Evolutionary conservation across 192 early-diverging fungal species (phyloP).

Genomic region (Martensiomyces pterosporus): DNA sequence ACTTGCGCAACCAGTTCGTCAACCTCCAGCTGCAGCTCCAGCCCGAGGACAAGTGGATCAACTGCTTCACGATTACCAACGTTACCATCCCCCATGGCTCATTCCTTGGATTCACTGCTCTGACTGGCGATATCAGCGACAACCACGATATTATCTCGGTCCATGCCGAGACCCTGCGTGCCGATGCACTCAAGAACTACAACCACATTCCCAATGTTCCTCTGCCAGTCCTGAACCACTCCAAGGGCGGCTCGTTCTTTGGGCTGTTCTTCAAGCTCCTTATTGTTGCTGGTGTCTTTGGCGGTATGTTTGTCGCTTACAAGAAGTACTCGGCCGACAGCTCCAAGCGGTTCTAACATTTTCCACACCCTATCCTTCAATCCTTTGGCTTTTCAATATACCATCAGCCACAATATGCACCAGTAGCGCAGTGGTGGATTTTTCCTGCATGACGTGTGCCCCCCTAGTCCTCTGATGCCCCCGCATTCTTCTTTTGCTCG

Average conservation of each 20-base stretch:
- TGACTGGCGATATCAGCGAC: conserved; percentile 88
- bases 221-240: conserved; percentile 1
- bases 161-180: conserved; percentile 35
- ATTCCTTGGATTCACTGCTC: conserved; percentile 89
- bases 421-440: too few relatives aligned
- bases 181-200: conserved; percentile 45
- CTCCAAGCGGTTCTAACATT: conserved; percentile 41
- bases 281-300: conserved; percentile 34
- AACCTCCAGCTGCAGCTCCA: conserved; percentile 53
- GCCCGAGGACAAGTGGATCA: conserved; percentile 64
- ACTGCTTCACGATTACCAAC: conserved; percentile 79
- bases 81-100: conserved; percentile 70
- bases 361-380: background rate
- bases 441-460: too few relatives aligned
- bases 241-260: conserved; percentile 13
- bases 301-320: conserved; percentile 44
- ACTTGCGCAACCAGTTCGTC: conserved; percentile 59
- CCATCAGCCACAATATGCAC: too few relatives aligned
- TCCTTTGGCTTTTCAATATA: background rate
- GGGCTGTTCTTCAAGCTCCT: conserved; percentile 41
- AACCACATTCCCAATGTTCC: conserved; percentile 20
- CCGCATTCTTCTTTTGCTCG: too few relatives aligned
- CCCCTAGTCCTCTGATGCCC: too few relatives aligned
- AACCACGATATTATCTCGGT: conserved; percentile 50
- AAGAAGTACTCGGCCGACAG: conserved; percentile 41